phyloP scores from a whole-genome alignment of 2,329 filamentous ascomycete genomes.

The Microsporum canis region DNA sequence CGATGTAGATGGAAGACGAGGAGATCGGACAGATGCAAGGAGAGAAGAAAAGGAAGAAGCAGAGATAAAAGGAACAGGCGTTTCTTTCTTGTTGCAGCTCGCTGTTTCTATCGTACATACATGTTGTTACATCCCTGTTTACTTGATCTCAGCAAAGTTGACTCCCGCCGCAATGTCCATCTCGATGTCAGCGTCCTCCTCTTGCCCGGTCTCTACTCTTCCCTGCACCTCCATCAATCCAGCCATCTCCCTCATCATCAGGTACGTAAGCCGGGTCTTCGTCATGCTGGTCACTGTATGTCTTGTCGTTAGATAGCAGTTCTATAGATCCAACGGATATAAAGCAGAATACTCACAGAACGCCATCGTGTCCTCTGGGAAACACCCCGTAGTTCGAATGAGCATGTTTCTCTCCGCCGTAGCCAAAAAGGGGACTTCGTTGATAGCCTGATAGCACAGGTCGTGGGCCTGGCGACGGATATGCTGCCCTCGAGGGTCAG shows the following conservation, averaged over 20 bases:
- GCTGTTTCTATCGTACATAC: neutral
- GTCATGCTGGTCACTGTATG: slow-evolving; percentile 18
- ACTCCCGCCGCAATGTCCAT: neutral
- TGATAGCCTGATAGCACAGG: slow-evolving; percentile 19
- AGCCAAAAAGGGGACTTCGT: slow-evolving; percentile 15
- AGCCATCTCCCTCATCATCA: slow-evolving; percentile 16
- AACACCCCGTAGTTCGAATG: slow-evolving; percentile 13
- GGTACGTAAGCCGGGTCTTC: slow-evolving; percentile 16
- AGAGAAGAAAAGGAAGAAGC: neutral
- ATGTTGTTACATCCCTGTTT: neutral
- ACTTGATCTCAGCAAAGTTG: neutral
- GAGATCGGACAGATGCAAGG: neutral
- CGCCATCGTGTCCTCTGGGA: slow-evolving; percentile 15
- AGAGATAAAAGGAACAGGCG: no score
- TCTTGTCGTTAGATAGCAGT: neutral
- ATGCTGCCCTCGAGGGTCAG: slow-evolving; percentile 14
- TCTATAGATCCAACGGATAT: neutral
- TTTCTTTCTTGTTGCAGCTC: no score
- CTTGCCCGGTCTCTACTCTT: neutral
- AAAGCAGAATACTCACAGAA: slow-evolving; percentile 19
- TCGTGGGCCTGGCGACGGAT: slow-evolving; percentile 15
- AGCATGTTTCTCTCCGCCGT: slow-evolving; percentile 16
- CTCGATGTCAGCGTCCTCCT: neutral
- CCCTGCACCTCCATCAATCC: neutral
- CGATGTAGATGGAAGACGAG: neutral